A percentile compares a stretch with the other conserved stretches of the same genome.
Evolutionary conservation across 176 grass and related monocot genomes (phyloP).

Genomic region (Microstegium vimineum): DNA sequence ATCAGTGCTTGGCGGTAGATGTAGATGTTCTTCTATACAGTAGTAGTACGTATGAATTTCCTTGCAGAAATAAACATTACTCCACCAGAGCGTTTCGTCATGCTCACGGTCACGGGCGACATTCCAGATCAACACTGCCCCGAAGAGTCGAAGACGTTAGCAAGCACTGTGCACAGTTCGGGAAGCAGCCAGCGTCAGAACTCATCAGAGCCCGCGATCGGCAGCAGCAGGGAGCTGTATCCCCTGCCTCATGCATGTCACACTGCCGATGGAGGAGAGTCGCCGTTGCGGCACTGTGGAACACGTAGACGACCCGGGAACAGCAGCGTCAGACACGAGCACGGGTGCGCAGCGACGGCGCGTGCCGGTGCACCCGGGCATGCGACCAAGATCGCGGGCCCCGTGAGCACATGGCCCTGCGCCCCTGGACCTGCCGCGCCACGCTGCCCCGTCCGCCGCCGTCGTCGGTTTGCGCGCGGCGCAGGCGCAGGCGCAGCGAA

Average conservation of each 20-base stretch:
- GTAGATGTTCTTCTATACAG: no score
- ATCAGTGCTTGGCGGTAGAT: no score
- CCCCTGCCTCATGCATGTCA: background rate
- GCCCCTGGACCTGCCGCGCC: background rate
- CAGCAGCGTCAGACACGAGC: conserved; percentile 3
- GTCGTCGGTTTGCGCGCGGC: background rate
- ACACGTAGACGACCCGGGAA: background rate
- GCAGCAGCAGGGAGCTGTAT: background rate
- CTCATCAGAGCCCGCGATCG: background rate
- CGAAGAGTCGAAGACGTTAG: no score
- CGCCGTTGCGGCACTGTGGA: background rate
- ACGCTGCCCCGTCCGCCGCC: background rate
- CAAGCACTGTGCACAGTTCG: background rate
- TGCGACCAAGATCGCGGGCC: conserved; percentile 19
- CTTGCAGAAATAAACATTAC: background rate
- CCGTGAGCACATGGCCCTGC: conserved; percentile 29
- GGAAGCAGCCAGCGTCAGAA: background rate
- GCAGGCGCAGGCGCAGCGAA: no score
- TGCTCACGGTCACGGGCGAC: background rate
- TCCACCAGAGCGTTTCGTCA: background rate
- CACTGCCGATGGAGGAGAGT: background rate
- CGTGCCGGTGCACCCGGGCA: background rate
- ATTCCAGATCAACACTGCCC: background rate
- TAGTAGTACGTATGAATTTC: background rate
- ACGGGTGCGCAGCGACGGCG: background rate